These are phyloP conservation scores for Neurospora africana DNA, from an alignment of 495 filamentous ascomycete genomes.

Conservation along the genomic window DNA sequence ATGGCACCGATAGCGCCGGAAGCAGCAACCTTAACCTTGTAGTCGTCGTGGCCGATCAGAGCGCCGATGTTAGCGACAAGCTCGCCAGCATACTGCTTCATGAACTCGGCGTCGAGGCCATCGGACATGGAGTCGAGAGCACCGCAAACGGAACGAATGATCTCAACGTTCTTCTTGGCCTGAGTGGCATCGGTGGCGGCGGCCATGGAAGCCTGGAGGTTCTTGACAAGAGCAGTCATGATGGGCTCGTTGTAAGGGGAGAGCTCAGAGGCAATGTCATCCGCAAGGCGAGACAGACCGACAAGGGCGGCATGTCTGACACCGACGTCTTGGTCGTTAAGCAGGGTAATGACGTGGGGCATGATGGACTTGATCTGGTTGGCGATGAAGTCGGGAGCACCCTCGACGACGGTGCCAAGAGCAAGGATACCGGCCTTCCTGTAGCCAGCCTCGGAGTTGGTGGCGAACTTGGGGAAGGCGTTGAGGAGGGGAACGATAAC, in stretches of 20 bases:
- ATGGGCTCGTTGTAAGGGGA: constrained; percentile 70
- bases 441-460: constrained; percentile 57
- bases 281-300: constrained; percentile 76
- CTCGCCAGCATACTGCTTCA: constrained; percentile 67
- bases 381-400: constrained; percentile 89
- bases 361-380: constrained; percentile 80
- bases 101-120: constrained; percentile 74
- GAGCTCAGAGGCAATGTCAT: constrained; percentile 85
- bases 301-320: constrained; percentile 82
- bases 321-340: constrained; percentile 69
- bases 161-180: constrained; percentile 63
- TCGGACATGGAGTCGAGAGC: constrained; percentile 87
- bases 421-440: constrained; percentile 86
- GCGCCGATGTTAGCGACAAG: constrained; percentile 73
- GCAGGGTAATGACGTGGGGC: constrained; percentile 72
- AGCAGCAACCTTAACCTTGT: constrained; percentile 80
- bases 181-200: constrained; percentile 37
- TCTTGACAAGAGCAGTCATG: constrained; percentile 74
- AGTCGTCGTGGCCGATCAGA: constrained; percentile 71
- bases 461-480: constrained; percentile 69
- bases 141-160: constrained; percentile 80
- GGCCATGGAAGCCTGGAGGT: constrained; percentile 66
- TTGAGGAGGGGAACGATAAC: constrained; percentile 89
- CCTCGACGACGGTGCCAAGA: constrained; percentile 89
- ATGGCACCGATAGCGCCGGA: constrained; percentile 85